Evolutionary conservation across 176 grass and related monocot genomes (phyloP), one percentile per base, ranked within the genome.

Genomic region (Oryza meridionalis): DNA sequence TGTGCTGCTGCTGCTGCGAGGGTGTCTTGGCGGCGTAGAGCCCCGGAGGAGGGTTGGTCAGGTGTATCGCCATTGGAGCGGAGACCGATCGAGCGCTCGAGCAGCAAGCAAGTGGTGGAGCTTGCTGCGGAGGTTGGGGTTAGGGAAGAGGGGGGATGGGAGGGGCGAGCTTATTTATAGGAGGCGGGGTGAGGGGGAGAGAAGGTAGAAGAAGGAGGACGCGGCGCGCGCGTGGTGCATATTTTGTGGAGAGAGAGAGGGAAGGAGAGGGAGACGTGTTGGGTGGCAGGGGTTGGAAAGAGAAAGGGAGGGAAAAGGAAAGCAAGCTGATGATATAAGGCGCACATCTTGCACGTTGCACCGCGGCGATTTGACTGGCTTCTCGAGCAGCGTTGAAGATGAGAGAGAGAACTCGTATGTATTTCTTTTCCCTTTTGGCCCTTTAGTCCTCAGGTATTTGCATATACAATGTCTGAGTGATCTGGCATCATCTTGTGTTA

Each of bases 361-460:
- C 46, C 81, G 59, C 81, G 86, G 59, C 75, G 45, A 69, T 84
- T 84, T 88, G 87, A 88, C 87, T 80, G 26, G 25, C 9, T 49
- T 2, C 42, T 6, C 35, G 58, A 73, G 69, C 49, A 71, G 76
- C 81, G 81, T 88, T 67, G 81, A 88, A 84, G 21, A 43, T 0
- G 7, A 9, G 8, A n/a, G 17, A 59, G 19, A 59, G 58, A 5
- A 11, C 43, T 58, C 29, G 4, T 40, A 40, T 8, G 7, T 40
- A 40, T 40, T 13, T 9, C n/a, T 77, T 65, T 22, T n/a, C 5
- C 15, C 13, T 2, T 73, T 33, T 1, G 10, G 13, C 44, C 86
- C 81, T 0, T 35, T 8, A 0, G 5, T 3, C 72, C 22, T 1
- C 0, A 0, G 2, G 6, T 16, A 83, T 77, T 70, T 70, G 24